Conservation (phyloP, 768 basidiomycete genomes). For the Podaxis pistillaris region DNA sequence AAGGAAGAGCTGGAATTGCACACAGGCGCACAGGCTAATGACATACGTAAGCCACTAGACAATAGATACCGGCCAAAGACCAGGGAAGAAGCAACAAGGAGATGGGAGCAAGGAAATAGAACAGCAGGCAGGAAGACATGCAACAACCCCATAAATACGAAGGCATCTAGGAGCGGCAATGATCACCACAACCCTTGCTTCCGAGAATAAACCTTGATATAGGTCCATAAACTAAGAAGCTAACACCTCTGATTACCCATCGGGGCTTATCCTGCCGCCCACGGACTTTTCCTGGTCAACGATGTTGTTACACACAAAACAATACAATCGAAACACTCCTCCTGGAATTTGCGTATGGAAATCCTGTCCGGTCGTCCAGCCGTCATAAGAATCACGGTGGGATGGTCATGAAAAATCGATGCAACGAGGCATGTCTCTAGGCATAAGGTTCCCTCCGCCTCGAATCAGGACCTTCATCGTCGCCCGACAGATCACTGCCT, state of each 20-base stretch:
- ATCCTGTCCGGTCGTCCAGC: constrained; percentile 16
- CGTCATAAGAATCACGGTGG: constrained; percentile 12
- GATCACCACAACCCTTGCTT: constrained; percentile 5
- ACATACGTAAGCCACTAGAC: neutral
- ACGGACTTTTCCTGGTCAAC: constrained; percentile 15
- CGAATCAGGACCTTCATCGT: constrained; percentile 2
- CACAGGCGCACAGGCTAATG: neutral
- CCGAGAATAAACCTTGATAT: constrained; percentile 9
- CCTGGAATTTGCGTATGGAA: constrained; percentile 15
- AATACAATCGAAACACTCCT: constrained; percentile 14
- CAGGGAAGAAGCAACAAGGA: neutral
- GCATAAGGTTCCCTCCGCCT: constrained; percentile 2
- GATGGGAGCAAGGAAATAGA: neutral
- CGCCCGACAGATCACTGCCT: neutral
- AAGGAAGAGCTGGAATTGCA: neutral
- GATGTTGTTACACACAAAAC: constrained; percentile 14
- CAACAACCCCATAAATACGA: neutral
- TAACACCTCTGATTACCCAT: constrained; percentile 9
- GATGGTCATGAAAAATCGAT: constrained; percentile 12
- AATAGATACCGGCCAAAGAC: neutral
- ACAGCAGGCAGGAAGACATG: neutral
- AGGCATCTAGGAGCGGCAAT: neutral
- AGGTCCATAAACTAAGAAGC: neutral
- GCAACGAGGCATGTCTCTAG: constrained; percentile 14
- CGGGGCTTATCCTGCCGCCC: constrained; percentile 5